phyloP scores from a whole-genome alignment of 176 grass and related monocot genomes.

The Otatea glauca region DNA sequence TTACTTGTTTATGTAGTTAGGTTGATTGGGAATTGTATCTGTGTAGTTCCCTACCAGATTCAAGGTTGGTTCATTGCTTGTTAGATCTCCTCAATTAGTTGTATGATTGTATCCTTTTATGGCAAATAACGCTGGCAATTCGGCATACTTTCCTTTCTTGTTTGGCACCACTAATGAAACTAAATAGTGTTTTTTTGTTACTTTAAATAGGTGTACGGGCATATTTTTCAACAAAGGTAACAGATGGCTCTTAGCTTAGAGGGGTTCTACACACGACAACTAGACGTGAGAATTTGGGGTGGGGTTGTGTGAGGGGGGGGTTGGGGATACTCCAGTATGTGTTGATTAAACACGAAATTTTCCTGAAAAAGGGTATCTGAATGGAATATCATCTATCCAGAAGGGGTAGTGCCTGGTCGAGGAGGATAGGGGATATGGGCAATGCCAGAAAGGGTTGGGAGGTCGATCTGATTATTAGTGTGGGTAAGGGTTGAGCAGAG shows the following conservation, averaged over 20 bases:
- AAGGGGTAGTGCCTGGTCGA: neutral
- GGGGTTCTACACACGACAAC: neutral
- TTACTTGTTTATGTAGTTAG: conserved; percentile 28
- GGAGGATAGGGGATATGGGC: neutral
- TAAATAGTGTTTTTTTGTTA: neutral
- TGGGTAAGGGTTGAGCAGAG: neutral
- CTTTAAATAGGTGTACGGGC: neutral
- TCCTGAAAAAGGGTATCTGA: neutral
- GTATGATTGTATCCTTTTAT: no score
- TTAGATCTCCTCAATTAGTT: conserved; percentile 5
- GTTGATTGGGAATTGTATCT: conserved; percentile 27
- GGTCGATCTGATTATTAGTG: neutral
- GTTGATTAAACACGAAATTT: neutral
- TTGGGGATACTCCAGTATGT: neutral
- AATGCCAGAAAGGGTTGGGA: neutral
- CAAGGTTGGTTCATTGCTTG: neutral
- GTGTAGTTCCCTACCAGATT: neutral
- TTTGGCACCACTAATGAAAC: neutral
- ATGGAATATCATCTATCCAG: neutral
- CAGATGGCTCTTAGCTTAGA: neutral
- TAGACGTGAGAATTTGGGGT: neutral
- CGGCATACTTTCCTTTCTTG: neutral
- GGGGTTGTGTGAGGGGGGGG: no score
- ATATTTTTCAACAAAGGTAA: neutral
- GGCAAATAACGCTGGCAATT: neutral